Evolutionary conservation across 495 filamentous ascomycete genomes (phyloP), one percentile per base, ranked within the genome.

Genomic region (Annulohypoxylon maeteangense): DNA sequence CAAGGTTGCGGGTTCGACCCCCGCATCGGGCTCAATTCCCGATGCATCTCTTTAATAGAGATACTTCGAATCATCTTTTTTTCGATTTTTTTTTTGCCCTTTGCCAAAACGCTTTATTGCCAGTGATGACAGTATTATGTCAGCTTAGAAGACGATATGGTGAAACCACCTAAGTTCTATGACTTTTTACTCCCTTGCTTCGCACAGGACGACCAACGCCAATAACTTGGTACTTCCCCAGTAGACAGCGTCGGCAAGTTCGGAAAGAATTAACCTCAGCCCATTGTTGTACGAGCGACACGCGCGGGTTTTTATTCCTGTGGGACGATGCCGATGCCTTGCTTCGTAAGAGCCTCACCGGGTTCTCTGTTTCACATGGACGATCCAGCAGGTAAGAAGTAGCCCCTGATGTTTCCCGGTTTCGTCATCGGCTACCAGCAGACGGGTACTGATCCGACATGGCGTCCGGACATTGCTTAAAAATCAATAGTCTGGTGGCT

Each of bases 1-100:
- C 84, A 89, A 89, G 86, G 87, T 84, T 88, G 86, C 81, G 86
- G 87, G 77, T 78, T 80, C 77, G 78, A 79, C 78, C 78, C 78
- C 77, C 78, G 78, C 78, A 75, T 78, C 62, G 75, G 78, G 76
- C 78, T 80, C 74, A 78, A 78, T 78, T 78, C 77, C 77, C 72
- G 70, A 76, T 75, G 75, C 70, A 65, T 70, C 56, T 55, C 50
- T 56, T 5, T 63, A 55, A 40, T 14, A 57, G 53, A 70, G 67
- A 73, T 44, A 56, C 48, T 12, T 20, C 54, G 63, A 67, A 74
- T 65, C 63, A 59, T 7, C 14, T 27, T 40, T 57, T 64, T 64
- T 69, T 62, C 25, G 1, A 5, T 14, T 63, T 66, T 72, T 60
- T 63, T 62, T 55, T 47, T 25, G 11, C 16, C 23, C 36, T 53